Percentiles rank a stretch among this genome's conserved stretches.
Conservation (phyloP, 371 early-diverging fungal species). For the Lichtheimia corymbifera region DNA sequence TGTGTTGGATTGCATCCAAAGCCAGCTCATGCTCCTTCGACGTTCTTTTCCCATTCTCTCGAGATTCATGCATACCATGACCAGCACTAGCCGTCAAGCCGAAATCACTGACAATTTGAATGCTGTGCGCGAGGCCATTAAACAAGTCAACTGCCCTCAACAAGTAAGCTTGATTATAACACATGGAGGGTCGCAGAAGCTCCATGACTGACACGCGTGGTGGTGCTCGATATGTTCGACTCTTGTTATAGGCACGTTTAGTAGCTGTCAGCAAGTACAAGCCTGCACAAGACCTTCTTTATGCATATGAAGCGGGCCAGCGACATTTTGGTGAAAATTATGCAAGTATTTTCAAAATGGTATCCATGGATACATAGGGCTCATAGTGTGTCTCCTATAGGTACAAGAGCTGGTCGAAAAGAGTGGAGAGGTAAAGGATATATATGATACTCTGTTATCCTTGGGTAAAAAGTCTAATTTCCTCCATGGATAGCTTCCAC, state of each 20-base stretch:
- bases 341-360: slow-evolving; percentile 47
- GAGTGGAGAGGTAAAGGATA: slow-evolving; percentile 60
- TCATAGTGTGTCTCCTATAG: slow-evolving; percentile 29
- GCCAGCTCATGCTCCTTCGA: background rate
- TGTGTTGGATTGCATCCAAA: no score
- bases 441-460: background rate
- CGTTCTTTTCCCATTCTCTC: background rate
- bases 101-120: slow-evolving; percentile 23
- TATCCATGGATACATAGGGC: slow-evolving; percentile 37
- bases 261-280: slow-evolving; percentile 95
- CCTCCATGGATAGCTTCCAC: slow-evolving; percentile 49
- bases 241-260: slow-evolving; percentile 45
- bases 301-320: slow-evolving; percentile 81
- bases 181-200: background rate
- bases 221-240: background rate
- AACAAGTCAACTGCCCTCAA: slow-evolving; percentile 3
- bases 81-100: slow-evolving; percentile 11
- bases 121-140: slow-evolving; percentile 19
- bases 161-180: background rate
- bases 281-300: slow-evolving; percentile 76
- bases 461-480: background rate
- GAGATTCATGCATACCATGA: slow-evolving; percentile 21
- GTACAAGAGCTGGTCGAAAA: slow-evolving; percentile 94
- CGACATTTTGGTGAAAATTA: slow-evolving; percentile 97
- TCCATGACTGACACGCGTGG: background rate